Percentiles rank a stretch among this genome's conserved stretches.
Conservation (phyloP, 345 rosid genomes). For the Boechera divaricarpa region DNA sequence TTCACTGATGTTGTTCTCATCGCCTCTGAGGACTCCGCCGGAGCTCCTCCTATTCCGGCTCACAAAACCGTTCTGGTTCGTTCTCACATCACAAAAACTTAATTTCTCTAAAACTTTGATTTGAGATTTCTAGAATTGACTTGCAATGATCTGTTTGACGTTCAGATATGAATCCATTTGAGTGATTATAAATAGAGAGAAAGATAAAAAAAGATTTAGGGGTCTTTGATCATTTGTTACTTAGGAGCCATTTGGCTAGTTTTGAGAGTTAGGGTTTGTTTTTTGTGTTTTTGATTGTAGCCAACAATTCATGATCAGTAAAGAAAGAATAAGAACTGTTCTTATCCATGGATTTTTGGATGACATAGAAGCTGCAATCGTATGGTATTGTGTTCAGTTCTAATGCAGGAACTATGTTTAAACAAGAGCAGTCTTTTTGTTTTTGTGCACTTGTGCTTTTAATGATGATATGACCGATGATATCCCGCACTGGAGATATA, state of each 20-base stretch:
- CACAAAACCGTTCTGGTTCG: slow-evolving; percentile 75
- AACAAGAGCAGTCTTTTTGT: background rate
- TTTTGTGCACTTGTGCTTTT: background rate
- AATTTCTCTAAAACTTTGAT: background rate
- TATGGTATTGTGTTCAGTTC: background rate
- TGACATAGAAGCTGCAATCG: background rate
- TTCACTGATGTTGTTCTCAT: slow-evolving; percentile 72
- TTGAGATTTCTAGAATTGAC: background rate
- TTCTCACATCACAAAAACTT: background rate
- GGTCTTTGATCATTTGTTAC: background rate
- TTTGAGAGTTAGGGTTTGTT: background rate
- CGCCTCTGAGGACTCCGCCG: slow-evolving; percentile 53
- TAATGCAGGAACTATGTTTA: background rate
- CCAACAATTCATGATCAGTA: too few species aligned
- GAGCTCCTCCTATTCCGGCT: slow-evolving; percentile 58
- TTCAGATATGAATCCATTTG: slow-evolving; percentile 4
- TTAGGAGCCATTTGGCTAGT: background rate
- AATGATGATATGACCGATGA: background rate
- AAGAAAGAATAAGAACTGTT: too few species aligned
- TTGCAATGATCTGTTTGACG: background rate
- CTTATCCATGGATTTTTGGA: background rate
- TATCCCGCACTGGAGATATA: background rate
- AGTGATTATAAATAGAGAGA: too few species aligned
- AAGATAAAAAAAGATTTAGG: too few species aligned
- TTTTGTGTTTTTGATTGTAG: background rate